A percentile compares a stretch with the other conserved stretches of the same genome.
phyloP scores from a whole-genome alignment of 768 basidiomycete genomes.

The Hirschioporus abietinus region DNA sequence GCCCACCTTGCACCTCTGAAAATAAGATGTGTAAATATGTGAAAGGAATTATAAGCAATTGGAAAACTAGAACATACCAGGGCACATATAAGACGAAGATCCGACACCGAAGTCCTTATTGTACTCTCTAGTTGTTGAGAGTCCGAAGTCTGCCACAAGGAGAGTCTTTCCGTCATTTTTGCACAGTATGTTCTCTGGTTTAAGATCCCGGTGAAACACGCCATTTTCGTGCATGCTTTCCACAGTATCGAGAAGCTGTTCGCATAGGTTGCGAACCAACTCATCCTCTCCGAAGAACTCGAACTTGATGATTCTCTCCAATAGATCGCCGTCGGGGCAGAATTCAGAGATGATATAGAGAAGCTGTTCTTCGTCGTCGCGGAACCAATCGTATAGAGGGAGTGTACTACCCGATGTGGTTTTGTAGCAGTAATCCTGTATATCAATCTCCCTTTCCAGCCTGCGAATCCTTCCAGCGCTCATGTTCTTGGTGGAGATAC shows the following conservation, averaged over 20 bases:
- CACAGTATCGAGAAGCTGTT: conserved; percentile 49
- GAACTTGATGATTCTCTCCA: conserved; percentile 35
- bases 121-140: conserved; percentile 22
- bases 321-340: conserved; percentile 39
- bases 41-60: background rate
- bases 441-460: background rate
- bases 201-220: conserved; percentile 53
- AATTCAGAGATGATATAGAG: conserved; percentile 28
- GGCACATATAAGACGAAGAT: conserved; percentile 27
- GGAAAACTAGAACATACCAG: conserved; percentile 26
- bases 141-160: conserved; percentile 69
- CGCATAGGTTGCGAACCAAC: conserved; percentile 41
- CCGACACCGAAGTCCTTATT: conserved; percentile 25
- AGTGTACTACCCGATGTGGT: background rate
- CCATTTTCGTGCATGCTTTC: conserved; percentile 42
- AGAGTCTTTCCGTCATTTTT: conserved; percentile 46
- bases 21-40: background rate
- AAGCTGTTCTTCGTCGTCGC: background rate
- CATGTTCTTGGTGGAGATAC: background rate
- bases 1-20: conserved; percentile 5
- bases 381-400: background rate
- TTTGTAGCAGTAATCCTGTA: background rate
- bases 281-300: conserved; percentile 36
- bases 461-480: background rate
- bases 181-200: conserved; percentile 50